A percentile compares a stretch with the other conserved stretches of the same genome.
phyloP scores from a whole-genome alignment of 202 grass and related monocot genomes.

The Alloteropsis angusta region DNA sequence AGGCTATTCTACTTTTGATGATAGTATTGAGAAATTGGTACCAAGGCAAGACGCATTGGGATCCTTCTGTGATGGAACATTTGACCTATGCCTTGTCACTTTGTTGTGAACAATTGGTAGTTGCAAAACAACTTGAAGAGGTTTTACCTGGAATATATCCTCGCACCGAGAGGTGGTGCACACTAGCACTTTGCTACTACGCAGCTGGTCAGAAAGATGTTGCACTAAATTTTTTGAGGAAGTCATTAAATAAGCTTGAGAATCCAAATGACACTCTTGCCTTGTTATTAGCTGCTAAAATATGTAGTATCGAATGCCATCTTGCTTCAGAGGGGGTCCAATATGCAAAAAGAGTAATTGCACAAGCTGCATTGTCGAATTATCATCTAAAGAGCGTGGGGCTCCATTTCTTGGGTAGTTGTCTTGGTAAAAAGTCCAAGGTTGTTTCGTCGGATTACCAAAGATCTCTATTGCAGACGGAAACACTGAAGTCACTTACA shows the following conservation, averaged over 20 bases:
- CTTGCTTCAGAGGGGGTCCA: slow-evolving; percentile 56
- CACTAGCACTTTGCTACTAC: slow-evolving; percentile 68
- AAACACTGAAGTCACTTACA: slow-evolving; percentile 61
- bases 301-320: slow-evolving; percentile 54
- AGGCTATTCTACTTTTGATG: slow-evolving; percentile 71
- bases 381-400: slow-evolving; percentile 53
- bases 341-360: slow-evolving; percentile 51
- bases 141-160: slow-evolving; percentile 71
- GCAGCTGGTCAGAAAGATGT: slow-evolving; percentile 38
- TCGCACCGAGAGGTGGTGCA: slow-evolving; percentile 63
- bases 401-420: slow-evolving; percentile 62
- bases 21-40: slow-evolving; percentile 64
- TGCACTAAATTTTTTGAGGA: slow-evolving; percentile 71
- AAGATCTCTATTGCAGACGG: slow-evolving; percentile 60
- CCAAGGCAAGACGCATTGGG: slow-evolving; percentile 76
- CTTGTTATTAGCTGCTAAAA: slow-evolving; percentile 64
- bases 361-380: slow-evolving; percentile 26
- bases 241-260: slow-evolving; percentile 69
- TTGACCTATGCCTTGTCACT: slow-evolving; percentile 61
- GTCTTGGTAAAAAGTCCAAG: slow-evolving; percentile 64
- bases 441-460: slow-evolving; percentile 70
- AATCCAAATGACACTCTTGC: slow-evolving; percentile 62
- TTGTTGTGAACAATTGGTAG: slow-evolving; percentile 41
- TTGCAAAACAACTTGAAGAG: slow-evolving; percentile 68
- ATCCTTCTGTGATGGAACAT: slow-evolving; percentile 76